These are phyloP conservation scores for Gossypium stocksii DNA, from an alignment of 345 rosid species.

Conservation along the genomic window DNA sequence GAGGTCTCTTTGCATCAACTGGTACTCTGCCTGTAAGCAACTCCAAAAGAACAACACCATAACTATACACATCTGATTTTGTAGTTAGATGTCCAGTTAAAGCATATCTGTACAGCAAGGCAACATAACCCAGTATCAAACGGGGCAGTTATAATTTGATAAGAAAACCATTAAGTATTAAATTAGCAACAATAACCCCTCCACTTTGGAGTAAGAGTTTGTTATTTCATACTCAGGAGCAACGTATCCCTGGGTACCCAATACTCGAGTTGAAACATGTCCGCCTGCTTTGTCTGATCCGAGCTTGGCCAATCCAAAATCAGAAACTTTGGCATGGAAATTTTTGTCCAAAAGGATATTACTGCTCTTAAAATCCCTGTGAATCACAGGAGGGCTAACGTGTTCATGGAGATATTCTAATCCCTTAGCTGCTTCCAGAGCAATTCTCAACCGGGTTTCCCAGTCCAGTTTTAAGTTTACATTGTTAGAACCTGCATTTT, in stretches of 20 bases:
- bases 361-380: slow-evolving; percentile 75
- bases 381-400: slow-evolving; percentile 65
- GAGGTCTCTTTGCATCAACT: slow-evolving; percentile 74
- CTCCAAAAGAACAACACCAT: slow-evolving; percentile 87
- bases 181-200: background rate
- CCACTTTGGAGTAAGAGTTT: slow-evolving; percentile 10
- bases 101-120: slow-evolving; percentile 55
- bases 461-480: slow-evolving; percentile 48
- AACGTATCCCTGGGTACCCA: slow-evolving; percentile 79
- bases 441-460: slow-evolving; percentile 73
- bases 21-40: slow-evolving; percentile 87
- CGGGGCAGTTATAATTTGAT: background rate
- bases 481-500: slow-evolving; percentile 45
- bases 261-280: slow-evolving; percentile 65
- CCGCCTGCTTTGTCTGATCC: slow-evolving; percentile 77
- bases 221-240: slow-evolving; percentile 60
- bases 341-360: slow-evolving; percentile 61
- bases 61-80: slow-evolving; percentile 93
- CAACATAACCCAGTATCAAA: background rate
- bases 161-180: background rate
- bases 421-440: slow-evolving; percentile 80
- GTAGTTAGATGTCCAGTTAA: slow-evolving; percentile 89
- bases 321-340: slow-evolving; percentile 71
- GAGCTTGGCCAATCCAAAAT: slow-evolving; percentile 71
- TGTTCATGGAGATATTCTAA: slow-evolving; percentile 82